Evolutionary conservation across 768 basidiomycete genomes (phyloP).

Genomic region (Boletus rufocinnamomeus): DNA sequence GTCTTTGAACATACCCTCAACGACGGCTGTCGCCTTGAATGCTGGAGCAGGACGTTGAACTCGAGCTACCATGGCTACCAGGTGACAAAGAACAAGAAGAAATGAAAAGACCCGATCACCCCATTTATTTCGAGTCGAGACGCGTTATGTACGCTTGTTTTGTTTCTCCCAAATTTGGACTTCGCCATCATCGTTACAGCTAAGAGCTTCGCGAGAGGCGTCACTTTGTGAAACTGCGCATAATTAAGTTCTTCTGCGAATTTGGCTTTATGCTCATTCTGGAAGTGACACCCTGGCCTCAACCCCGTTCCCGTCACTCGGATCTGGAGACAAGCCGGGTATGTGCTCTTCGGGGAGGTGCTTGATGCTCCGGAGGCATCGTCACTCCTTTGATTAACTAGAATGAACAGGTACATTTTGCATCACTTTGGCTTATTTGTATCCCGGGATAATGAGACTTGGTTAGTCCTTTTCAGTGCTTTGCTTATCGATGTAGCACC

Average conservation of each 20-base stretch:
- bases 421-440: background rate
- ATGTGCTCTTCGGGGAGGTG: too few species aligned
- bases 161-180: background rate
- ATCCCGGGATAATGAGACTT: background rate
- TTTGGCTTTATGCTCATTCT: too few species aligned
- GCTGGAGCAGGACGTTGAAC: constrained; percentile 85
- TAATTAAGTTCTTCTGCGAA: background rate
- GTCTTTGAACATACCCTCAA: constrained; percentile 76
- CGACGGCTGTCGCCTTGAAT: constrained; percentile 75
- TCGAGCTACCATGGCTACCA: constrained; percentile 42
- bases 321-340: background rate
- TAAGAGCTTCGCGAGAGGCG: too few species aligned
- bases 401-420: too few species aligned
- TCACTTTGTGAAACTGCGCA: too few species aligned
- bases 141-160: constrained; percentile 36
- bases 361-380: background rate
- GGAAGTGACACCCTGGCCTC: background rate
- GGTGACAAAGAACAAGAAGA: background rate
- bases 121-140: constrained; percentile 22
- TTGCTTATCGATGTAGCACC: background rate
- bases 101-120: background rate
- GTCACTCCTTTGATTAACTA: background rate
- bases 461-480: background rate
- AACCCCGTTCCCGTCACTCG: background rate
- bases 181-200: too few species aligned